Evolutionary conservation across 1,284 basidiomycete species (phyloP).

Genomic region (Phellinidium pouzarii): DNA sequence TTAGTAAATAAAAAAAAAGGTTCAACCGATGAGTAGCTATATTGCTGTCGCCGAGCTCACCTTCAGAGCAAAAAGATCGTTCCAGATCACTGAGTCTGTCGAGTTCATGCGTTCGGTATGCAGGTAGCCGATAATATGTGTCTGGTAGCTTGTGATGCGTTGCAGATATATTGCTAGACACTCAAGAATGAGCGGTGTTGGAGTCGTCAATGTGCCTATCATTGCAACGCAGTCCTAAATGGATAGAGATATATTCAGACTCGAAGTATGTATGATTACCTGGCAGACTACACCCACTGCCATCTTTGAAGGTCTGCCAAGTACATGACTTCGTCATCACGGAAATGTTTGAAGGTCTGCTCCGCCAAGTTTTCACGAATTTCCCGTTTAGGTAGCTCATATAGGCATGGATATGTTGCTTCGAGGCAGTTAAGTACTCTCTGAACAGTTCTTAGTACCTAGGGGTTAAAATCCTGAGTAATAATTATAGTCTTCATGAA

Average conservation of each 20-base stretch:
- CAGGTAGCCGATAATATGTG: conserved; percentile 4
- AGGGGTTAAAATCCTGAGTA: not conserved
- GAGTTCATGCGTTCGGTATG: not conserved
- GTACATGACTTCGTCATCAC: not conserved
- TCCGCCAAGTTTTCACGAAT: conserved; percentile 13
- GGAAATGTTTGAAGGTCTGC: conserved; percentile 27
- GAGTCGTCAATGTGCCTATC: not conserved
- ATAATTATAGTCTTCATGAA: conserved; percentile 30
- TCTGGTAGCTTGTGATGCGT: conserved; percentile 8
- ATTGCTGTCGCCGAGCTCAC: not conserved
- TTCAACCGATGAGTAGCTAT: not conserved
- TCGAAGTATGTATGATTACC: not conserved
- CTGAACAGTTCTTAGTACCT: conserved; percentile 33
- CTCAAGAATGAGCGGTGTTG: not conserved
- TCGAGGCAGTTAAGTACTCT: conserved; percentile 31
- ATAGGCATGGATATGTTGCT: conserved; percentile 33
- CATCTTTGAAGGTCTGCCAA: conserved; percentile 7
- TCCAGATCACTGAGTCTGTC: conserved; percentile 10
- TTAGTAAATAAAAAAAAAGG: too few relatives aligned
- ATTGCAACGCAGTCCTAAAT: not conserved
- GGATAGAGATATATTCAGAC: not conserved
- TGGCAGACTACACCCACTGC: not conserved
- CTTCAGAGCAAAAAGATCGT: conserved; percentile 5
- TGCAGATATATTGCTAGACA: conserved; percentile 6
- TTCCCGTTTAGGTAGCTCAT: conserved; percentile 25